These are phyloP conservation scores for Fusarium dlaminii DNA, from an alignment of 2,329 filamentous ascomycete species.

Conservation along the genomic window DNA sequence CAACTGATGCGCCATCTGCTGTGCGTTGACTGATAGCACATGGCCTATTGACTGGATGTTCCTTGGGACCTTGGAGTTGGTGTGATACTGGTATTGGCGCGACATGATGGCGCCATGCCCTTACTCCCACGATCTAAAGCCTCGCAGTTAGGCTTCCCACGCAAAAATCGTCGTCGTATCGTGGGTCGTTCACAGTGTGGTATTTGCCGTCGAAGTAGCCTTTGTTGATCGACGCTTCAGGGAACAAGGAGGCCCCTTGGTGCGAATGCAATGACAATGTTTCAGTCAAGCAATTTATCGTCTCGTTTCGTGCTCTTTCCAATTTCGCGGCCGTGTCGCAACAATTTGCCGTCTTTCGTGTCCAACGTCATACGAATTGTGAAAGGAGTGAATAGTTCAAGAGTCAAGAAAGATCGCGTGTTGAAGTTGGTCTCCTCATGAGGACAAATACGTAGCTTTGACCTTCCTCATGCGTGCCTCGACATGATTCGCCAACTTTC, in stretches of 20 bases:
- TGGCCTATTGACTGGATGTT: conserved; percentile 37
- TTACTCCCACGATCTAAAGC: neutral
- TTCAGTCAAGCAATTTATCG: neutral
- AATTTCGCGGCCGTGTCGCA: neutral
- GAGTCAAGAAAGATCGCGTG: conserved; percentile 14
- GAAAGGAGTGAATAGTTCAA: neutral
- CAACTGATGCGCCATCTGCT: conserved; percentile 44
- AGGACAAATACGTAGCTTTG: conserved; percentile 28
- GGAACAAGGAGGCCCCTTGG: conserved; percentile 34
- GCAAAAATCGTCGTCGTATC: neutral
- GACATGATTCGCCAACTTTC: conserved; percentile 18
- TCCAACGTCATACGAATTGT: neutral
- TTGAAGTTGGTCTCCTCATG: conserved; percentile 15
- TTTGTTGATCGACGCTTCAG: conserved; percentile 21
- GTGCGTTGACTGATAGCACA: conserved; percentile 34
- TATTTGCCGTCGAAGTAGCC: neutral
- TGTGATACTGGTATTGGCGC: conserved; percentile 33
- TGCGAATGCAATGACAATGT: conserved; percentile 1
- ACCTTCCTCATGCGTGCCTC: conserved; percentile 11
- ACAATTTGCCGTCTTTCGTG: neutral
- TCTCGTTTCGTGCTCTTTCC: neutral
- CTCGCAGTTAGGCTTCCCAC: neutral
- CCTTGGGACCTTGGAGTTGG: conserved; percentile 21
- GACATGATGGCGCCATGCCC: conserved; percentile 48
- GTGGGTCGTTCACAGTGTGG: neutral